These are phyloP conservation scores for Leccinum boreale DNA, from an alignment of 768 basidiomycete species.

Conservation along the genomic window DNA sequence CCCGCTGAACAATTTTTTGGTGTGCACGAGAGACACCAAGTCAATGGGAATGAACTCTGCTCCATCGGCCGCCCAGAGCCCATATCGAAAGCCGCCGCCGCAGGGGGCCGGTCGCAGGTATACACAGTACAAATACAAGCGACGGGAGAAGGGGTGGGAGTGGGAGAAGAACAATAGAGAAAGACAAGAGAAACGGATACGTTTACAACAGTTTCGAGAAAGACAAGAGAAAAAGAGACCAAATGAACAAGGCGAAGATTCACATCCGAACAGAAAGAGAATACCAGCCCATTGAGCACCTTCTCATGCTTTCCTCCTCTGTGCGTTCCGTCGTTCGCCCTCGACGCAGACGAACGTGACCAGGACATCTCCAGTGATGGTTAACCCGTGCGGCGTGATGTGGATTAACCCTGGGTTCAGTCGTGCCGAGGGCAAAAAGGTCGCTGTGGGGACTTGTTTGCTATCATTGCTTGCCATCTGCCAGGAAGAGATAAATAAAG, in stretches of 20 bases:
- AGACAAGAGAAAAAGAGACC: not conserved
- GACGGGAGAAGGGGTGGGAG: not conserved
- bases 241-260: not conserved
- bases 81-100: not conserved
- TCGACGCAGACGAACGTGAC: slow-evolving; percentile 32
- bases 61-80: not conserved
- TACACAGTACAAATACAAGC: not conserved
- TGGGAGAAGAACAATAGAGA: not conserved
- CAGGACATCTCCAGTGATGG: slow-evolving; percentile 32
- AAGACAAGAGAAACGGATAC: not conserved
- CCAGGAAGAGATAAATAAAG: not conserved
- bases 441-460: slow-evolving; percentile 31
- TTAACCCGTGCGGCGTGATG: slow-evolving; percentile 32
- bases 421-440: slow-evolving; percentile 24
- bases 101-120: not conserved
- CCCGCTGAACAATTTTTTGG: not conserved
- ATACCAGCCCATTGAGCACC: not conserved
- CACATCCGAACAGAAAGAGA: not conserved
- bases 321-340: slow-evolving; percentile 30
- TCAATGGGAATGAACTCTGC: not conserved
- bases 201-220: not conserved
- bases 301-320: slow-evolving; percentile 18
- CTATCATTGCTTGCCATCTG: slow-evolving; percentile 34
- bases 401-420: slow-evolving; percentile 30
- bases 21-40: not conserved